Evolutionary conservation across 225 moss, liverwort and hornwort species (phyloP), one percentile per base, ranked within the genome.

Genomic region (Sphagnum tenellum): DNA sequence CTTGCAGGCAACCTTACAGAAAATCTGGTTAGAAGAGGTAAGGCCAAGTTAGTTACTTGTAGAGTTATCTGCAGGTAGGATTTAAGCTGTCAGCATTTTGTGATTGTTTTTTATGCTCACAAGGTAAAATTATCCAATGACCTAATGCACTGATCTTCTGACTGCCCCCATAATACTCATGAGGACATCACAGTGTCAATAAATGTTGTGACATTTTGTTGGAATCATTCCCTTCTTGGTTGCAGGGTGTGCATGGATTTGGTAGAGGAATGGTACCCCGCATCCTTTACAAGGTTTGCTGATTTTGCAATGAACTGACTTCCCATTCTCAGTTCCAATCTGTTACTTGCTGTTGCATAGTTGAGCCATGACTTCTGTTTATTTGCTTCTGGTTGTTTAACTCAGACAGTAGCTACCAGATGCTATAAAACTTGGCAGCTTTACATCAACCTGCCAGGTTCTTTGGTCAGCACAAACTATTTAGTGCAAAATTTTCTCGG

Each of bases 1-100:
- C 29, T 66, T 83, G 54, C 64, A 12, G 5, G 47, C 58, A 14
- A 75, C 79, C 4, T 73, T 79, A 49, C 68, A 70, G 66, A 76
- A 79, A 49, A 79, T 79, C 47, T 83, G 83, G 76, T 46, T 75
- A 48, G 74, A 83, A 57, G 83, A 83, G 73, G 81, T 77, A 71
- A 14, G 72, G 29, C 3, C 7, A 2, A 7, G 29, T 9, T 46
- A 45, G 47, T 50, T 57, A 47, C 45, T 64, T 64, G 46, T 9
- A 44, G 60, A 13, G 46, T 52, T 52, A 29, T 29, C 29, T 29
- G 29, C 29, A 29, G 29, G 29, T 29, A 29, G 29, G 29, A 29
- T 29, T 29, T 29, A 29, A 29, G 29, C 1, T 29, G 29, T 29
- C 29, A 29, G 29, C 29, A 29, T 29, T 29, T 29, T 29, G 29